Conservation (phyloP, 306 rosid genomes). For the Malus asiatica region DNA sequence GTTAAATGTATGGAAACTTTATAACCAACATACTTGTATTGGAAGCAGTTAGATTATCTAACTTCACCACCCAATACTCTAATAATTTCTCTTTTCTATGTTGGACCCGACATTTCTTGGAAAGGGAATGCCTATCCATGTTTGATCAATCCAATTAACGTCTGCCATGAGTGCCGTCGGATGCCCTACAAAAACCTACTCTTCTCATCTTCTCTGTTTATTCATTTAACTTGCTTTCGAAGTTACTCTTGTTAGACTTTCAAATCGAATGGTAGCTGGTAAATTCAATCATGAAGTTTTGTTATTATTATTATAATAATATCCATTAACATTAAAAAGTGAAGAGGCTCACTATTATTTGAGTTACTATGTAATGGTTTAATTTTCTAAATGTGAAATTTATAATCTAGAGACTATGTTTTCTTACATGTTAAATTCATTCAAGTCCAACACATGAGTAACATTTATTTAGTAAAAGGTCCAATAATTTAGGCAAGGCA, state of each 20-base stretch:
- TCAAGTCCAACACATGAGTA: too few species aligned
- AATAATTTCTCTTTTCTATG: background rate
- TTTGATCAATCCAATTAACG: background rate
- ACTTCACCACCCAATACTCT: background rate
- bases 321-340: too few species aligned
- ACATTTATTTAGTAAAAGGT: too few species aligned
- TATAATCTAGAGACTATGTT: too few species aligned
- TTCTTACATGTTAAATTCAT: too few species aligned
- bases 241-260: background rate
- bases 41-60: constrained; percentile 6
- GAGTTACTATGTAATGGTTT: too few species aligned
- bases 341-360: too few species aligned
- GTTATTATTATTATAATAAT: background rate
- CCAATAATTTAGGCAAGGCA: too few species aligned
- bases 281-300: background rate
- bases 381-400: too few species aligned
- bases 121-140: background rate
- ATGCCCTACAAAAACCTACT: background rate
- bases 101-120: constrained; percentile 12
- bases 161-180: background rate
- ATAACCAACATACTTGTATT: background rate
- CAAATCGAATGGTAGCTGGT: background rate
- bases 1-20: background rate
- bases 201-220: background rate
- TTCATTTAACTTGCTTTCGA: background rate